Percentiles rank a stretch among this genome's conserved stretches.
These are phyloP conservation scores for Symbiodinium natans DNA, from an alignment of 73 alveolate genomes.

Conservation along the genomic window DNA sequence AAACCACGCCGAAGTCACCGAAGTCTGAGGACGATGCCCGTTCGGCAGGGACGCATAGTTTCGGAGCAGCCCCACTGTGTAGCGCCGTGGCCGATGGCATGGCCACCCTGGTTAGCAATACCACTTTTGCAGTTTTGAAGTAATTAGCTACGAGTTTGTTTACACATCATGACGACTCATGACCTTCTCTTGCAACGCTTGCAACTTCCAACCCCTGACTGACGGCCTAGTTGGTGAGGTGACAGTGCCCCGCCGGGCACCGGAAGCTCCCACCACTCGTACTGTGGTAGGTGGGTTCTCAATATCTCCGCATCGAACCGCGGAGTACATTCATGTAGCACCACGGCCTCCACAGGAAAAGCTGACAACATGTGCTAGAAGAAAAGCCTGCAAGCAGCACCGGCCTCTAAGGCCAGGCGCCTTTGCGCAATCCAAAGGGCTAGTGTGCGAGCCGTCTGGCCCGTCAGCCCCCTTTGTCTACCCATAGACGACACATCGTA, in stretches of 20 bases:
- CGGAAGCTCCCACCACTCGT: background rate
- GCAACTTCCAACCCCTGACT: background rate
- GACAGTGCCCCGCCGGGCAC: background rate
- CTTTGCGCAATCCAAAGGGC: background rate
- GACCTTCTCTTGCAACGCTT: too few relatives aligned
- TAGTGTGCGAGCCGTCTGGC: background rate
- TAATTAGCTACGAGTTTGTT: too few relatives aligned
- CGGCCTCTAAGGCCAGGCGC: background rate
- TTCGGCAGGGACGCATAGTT: too few relatives aligned
- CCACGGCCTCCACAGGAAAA: background rate
- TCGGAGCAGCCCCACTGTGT: background rate
- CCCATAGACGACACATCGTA: background rate
- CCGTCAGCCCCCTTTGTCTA: background rate
- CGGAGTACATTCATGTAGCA: background rate
- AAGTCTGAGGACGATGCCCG: too few relatives aligned
- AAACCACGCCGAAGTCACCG: too few relatives aligned
- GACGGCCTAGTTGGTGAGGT: conserved; percentile 1
- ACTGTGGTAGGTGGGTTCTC: background rate
- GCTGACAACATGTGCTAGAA: too few relatives aligned
- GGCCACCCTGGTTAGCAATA: conserved; percentile 2
- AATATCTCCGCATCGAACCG: background rate
- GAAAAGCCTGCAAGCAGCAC: background rate
- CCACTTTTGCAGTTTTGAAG: too few relatives aligned
- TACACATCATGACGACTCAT: too few relatives aligned
- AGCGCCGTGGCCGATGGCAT: conserved; percentile 23